These are phyloP conservation scores for Lobulomyces angularis DNA, from an alignment of 192 early-diverging fungal species.

Conservation along the genomic window DNA sequence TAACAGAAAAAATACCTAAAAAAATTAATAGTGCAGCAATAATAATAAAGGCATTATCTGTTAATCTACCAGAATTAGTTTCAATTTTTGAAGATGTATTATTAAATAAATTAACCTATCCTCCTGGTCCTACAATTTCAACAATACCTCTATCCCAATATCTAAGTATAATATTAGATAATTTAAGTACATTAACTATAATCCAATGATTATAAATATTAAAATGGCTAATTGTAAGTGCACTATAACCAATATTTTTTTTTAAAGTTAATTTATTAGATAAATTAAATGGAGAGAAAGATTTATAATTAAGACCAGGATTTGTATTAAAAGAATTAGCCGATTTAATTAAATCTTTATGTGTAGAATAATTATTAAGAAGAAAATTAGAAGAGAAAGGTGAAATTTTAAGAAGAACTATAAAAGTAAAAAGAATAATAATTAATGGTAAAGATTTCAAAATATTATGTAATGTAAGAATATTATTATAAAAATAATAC, in stretches of 20 bases:
- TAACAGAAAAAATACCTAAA: too few species aligned
- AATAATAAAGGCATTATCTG: too few species aligned
- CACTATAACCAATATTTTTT: conserved; percentile 15
- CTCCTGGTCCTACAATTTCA: conserved; percentile 26
- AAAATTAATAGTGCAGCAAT: too few species aligned
- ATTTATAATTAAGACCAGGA: conserved; percentile 16
- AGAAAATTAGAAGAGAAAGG: conserved; percentile 7
- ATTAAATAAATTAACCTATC: conserved; percentile 21
- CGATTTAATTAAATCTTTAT: too few species aligned
- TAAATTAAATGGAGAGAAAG: conserved; percentile 15
- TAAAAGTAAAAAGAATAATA: background rate
- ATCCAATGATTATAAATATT: conserved; percentile 30
- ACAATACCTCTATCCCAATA: conserved; percentile 18
- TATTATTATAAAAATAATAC: too few species aligned
- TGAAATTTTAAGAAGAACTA: background rate
- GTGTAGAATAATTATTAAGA: too few species aligned
- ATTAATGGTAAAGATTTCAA: background rate
- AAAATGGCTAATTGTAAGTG: conserved; percentile 16
- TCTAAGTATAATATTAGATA: conserved; percentile 18
- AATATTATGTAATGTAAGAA: too few species aligned
- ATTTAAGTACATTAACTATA: conserved; percentile 20
- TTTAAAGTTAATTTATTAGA: conserved; percentile 17
- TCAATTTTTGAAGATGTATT: conserved; percentile 13
- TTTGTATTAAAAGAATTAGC: too few species aligned
- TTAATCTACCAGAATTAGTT: too few species aligned